Base-by-base conservation (phyloP, 148 eudicot genomes). In the Nepenthes gracilis region DNA sequence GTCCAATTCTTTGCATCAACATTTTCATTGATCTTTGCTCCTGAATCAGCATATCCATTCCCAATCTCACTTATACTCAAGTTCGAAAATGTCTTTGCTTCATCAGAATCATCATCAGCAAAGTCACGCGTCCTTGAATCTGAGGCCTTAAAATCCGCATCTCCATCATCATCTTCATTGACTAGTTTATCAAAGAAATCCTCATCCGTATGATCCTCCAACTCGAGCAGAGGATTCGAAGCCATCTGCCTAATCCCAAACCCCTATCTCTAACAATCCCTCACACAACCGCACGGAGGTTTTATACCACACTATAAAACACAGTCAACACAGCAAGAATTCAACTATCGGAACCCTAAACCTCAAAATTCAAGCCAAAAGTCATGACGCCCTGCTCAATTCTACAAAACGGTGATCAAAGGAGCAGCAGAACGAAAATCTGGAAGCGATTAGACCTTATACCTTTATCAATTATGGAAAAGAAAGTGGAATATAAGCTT, bases 161-260 rank as follows among this genome's bases (percentile, higher is more conserved):
- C 67, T 47, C 62, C 47, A 58, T 33, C 61, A 14, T 80, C 92
- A 64, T 83, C 93, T 38, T 90, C 96, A 58, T 74, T 74, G 36
- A 89, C 99, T 64, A 93, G 75, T 70, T 86, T 86, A 70, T 93
- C 99, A 51, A 93, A 93, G 72, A 88, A 93, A 83, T 84, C 99
- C 74, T 82, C 95, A 67, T 89, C 96, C 49, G 97, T 77, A 67
- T 83, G 88, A 86, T 93, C 99, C 84, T 93, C 99, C 95, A 84
- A 73, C 70, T 68, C 77, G 60, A 85, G 83, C 67, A 85, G 82
- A 83, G 90, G 85, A 79, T 54, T 71, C 8, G 90, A 77, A 68
- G 87, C 94, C 97, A 89, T 86, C 58, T 45, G 64, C 60, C 59
- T 60, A 66, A 77, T 70, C 56, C 79, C 81, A 65, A 64, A 75